Evolutionary conservation across 148 eudicot genomes (phyloP).

Genomic region (Rhododendron ferrugineum): DNA sequence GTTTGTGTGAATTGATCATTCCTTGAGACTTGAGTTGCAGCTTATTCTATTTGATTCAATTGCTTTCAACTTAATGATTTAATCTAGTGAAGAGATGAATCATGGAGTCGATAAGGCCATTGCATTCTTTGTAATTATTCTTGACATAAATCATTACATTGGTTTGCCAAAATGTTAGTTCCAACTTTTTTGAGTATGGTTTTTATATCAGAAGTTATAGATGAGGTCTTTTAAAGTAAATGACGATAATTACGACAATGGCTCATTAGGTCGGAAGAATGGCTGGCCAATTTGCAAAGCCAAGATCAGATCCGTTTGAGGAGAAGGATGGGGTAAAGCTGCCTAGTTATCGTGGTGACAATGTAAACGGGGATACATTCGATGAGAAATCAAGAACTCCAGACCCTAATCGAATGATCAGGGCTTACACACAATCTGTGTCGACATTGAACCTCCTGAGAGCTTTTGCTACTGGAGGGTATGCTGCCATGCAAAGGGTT

Average conservation of each 20-base stretch:
- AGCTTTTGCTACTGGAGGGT: slow-evolving; percentile 79
- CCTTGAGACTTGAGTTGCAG: not conserved
- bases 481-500: slow-evolving; percentile 80
- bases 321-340: slow-evolving; percentile 73
- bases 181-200: not conserved
- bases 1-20: not conserved
- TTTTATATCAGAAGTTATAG: not conserved
- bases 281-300: slow-evolving; percentile 83
- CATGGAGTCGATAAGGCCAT: not conserved
- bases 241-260: not conserved
- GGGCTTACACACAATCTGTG: slow-evolving; percentile 71
- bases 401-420: slow-evolving; percentile 60
- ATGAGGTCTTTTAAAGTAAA: not conserved
- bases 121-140: not conserved
- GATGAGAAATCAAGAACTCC: slow-evolving; percentile 64
- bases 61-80: not conserved
- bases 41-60: not conserved
- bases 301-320: slow-evolving; percentile 63
- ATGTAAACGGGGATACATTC: slow-evolving; percentile 59
- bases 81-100: not conserved
- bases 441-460: slow-evolving; percentile 68
- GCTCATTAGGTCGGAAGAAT: slow-evolving; percentile 48
- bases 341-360: slow-evolving; percentile 73
- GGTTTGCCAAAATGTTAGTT: not conserved
- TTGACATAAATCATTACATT: not conserved